Percentiles rank a stretch among this genome's conserved stretches.
Conservation (phyloP, 805 yeast genomes). For the Saturnispora saitoi region DNA sequence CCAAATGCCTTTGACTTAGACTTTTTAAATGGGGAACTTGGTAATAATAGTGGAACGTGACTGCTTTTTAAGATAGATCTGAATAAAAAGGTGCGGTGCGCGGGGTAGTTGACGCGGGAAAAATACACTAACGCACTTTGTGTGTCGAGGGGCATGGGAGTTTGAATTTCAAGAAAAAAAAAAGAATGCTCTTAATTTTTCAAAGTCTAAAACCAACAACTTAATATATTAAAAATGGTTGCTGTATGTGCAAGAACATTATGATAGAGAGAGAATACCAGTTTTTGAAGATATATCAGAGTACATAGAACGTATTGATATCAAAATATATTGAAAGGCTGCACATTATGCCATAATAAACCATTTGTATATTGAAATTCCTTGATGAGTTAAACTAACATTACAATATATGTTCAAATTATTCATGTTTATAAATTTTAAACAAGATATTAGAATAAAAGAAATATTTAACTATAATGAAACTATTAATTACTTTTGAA, state of each 20-base stretch:
- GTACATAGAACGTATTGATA: no score
- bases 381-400: no score
- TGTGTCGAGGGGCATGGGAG: neutral
- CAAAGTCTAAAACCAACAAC: neutral
- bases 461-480: no score
- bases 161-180: neutral
- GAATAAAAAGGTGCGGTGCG: slow-evolving; percentile 9
- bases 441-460: no score
- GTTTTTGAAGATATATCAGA: no score
- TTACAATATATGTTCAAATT: no score
- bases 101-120: slow-evolving; percentile 5
- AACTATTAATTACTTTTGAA: no score
- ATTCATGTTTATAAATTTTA: no score
- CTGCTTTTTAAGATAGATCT: slow-evolving; percentile 11
- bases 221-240: slow-evolving; percentile 21
- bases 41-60: slow-evolving; percentile 9
- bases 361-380: no score
- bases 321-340: no score
- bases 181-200: slow-evolving; percentile 2
- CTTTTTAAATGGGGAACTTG: neutral
- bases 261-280: neutral
- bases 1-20: slow-evolving; percentile 4
- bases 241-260: slow-evolving; percentile 20
- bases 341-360: no score
- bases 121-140: neutral